Conservation (phyloP, 2,329 filamentous ascomycete genomes). For the Ceratocystis papillata region DNA sequence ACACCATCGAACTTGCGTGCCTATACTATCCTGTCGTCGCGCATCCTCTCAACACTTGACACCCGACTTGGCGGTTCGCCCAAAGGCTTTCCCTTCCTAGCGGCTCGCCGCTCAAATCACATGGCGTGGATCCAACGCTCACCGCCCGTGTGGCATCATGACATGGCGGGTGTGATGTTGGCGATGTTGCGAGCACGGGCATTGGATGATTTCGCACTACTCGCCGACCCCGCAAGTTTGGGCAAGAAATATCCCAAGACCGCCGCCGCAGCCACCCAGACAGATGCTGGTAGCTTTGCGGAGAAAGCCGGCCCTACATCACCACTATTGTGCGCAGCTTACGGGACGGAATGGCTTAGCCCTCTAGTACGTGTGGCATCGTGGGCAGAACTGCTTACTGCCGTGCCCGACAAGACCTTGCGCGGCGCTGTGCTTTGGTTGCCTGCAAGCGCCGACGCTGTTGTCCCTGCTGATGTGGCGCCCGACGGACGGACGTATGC, state of each 20-base stretch:
- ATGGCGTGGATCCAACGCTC: constrained; percentile 19
- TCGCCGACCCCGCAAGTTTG: constrained; percentile 26
- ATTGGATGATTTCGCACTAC: constrained; percentile 34
- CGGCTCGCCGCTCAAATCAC: constrained; percentile 15
- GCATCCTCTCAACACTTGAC: background rate
- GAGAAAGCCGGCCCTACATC: constrained; percentile 30
- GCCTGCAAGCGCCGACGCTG: constrained; percentile 16
- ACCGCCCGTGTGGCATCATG: constrained; percentile 38
- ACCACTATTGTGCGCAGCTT: background rate
- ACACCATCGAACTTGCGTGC: constrained; percentile 17
- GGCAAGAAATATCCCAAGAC: constrained; percentile 23
- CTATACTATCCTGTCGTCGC: constrained; percentile 16
- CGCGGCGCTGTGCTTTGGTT: constrained; percentile 40
- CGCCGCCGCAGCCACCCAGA: constrained; percentile 19
- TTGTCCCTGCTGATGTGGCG: constrained; percentile 26
- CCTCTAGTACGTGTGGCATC: constrained; percentile 30
- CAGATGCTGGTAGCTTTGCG: constrained; percentile 19
- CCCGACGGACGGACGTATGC: constrained; percentile 39
- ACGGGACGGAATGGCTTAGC: background rate
- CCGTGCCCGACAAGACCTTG: constrained; percentile 33
- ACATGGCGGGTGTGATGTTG: constrained; percentile 47
- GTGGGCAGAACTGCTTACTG: constrained; percentile 37
- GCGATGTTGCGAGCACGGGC: constrained; percentile 41
- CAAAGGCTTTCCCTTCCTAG: constrained; percentile 15
- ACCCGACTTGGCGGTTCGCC: constrained; percentile 9